Evolutionary conservation across 192 early-diverging fungal species (phyloP), one percentile per base, ranked within the genome.

Genomic region (Umbelopsis vinacea): DNA sequence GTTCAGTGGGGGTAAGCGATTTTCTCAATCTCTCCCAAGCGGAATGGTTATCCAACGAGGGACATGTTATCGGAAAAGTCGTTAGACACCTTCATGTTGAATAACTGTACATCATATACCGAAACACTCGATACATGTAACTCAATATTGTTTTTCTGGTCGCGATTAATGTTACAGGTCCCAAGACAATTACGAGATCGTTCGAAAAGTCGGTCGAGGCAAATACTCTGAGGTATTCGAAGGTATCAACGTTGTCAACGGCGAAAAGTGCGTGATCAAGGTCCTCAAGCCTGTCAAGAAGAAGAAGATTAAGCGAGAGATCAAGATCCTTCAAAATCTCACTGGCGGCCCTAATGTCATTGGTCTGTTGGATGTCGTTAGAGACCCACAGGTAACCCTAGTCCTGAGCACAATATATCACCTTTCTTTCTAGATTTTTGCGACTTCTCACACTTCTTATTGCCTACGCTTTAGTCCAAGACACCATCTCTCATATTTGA

Each of bases 221-320:
- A 99, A 99, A 83, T 99, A 99, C 88, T 96, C 94, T 2, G 97
- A 99, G 77, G 97, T 99, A 24, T 99, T 99, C 88, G 96, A 99
- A 82, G 97, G 96, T n/a, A 87, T 97, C 82, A 96, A 96, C 82
- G 84, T 95, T 24, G 85, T 87, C 68, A 97, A 92, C 81, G 83
- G 90, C 66, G 82, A 88, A 69, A 90, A 96, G 75, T 98, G 97
- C 84, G 93, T 96, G 72, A 99, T 99, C 88, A 99, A 99, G 87
- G 97, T 97, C 15, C 85, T 99, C 57, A 99, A 99, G 86, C 97
- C 97, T 5, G 96, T 99, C 74, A 99, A 99, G 87, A 99, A 99
- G 90, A 98, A 98, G 92, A 99, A 99, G 88, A 99, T 99, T 76
- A 98, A 97, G 89, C 88, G 97, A 60, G 97, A 99, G 80, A 97